Conservation (phyloP, 371 early-diverging fungal genomes). For the Actinomortierella ambigua region DNA sequence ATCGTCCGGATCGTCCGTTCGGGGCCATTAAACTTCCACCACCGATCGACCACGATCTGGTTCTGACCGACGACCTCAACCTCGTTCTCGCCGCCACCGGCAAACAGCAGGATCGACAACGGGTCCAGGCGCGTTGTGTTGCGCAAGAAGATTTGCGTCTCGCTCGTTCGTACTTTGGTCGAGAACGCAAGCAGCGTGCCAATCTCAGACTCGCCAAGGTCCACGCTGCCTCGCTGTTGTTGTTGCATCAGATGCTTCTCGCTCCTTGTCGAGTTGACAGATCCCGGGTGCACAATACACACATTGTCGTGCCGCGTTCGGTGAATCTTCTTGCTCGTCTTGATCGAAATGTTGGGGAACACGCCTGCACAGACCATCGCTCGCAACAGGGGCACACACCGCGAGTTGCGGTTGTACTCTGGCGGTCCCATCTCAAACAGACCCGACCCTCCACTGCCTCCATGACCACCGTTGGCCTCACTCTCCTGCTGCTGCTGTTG, state of each 20-base stretch:
- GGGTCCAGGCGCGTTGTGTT: conserved; percentile 49
- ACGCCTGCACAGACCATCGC: conserved; percentile 60
- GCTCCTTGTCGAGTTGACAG: conserved; percentile 47
- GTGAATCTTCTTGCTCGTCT: conserved; percentile 47
- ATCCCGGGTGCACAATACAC: conserved; percentile 48
- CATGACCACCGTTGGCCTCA: conserved; percentile 19
- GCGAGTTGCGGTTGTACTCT: conserved; percentile 48
- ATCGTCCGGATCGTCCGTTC: conserved; percentile 41
- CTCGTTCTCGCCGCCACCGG: conserved; percentile 45
- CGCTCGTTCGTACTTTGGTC: conserved; percentile 43
- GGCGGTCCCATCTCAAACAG: conserved; percentile 46
- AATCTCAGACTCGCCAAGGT: conserved; percentile 29
- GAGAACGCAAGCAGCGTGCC: conserved; percentile 50
- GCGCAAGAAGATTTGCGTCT: conserved; percentile 47
- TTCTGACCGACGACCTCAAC: conserved; percentile 32
- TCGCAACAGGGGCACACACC: conserved; percentile 43
- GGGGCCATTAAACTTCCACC: conserved; percentile 47
- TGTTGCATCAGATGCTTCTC: conserved; percentile 30
- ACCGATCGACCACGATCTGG: conserved; percentile 36
- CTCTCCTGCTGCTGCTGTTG: conserved; percentile 2
- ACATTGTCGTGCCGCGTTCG: conserved; percentile 48
- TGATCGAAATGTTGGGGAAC: conserved; percentile 55
- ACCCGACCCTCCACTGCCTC: conserved; percentile 1
- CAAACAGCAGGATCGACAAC: conserved; percentile 47
- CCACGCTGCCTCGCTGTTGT: conserved; percentile 13